phyloP scores from a whole-genome alignment of 2,329 filamentous ascomycete species.

The Zymoseptoria pseudotritici region DNA sequence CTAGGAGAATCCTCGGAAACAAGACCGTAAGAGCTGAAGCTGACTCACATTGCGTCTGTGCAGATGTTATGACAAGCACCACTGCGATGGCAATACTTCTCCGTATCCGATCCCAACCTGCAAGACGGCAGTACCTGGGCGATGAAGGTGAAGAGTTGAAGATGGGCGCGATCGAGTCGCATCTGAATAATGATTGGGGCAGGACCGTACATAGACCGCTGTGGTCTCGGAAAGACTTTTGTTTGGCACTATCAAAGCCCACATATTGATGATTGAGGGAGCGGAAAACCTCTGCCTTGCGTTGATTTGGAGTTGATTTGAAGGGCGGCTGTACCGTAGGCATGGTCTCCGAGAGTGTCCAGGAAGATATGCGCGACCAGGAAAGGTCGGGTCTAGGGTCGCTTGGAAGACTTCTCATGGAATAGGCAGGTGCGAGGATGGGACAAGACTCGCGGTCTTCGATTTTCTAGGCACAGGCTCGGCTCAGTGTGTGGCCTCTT shows the following conservation, averaged over 20 bases:
- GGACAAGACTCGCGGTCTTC: background rate
- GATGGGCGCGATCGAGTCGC: background rate
- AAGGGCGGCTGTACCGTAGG: background rate
- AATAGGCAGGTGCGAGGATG: background rate
- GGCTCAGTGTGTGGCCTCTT: background rate
- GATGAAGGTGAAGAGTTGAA: background rate
- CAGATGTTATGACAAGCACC: constrained; percentile 20
- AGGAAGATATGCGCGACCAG: background rate
- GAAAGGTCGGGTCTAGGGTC: background rate
- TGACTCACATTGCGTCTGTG: background rate
- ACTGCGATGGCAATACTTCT: constrained; percentile 14
- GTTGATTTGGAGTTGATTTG: background rate
- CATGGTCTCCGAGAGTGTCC: background rate
- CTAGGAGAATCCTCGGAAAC: background rate
- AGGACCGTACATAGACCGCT: background rate
- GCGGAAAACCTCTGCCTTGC: background rate
- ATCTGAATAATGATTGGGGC: background rate
- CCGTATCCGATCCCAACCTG: constrained; percentile 11
- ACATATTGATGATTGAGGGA: background rate
- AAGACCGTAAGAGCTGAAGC: background rate
- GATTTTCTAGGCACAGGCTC: background rate
- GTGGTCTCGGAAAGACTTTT: background rate
- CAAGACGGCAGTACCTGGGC: constrained; percentile 1
- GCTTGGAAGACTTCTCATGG: background rate
- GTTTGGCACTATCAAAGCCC: background rate